Conservation (phyloP, 495 filamentous ascomycete species). For the Daldinia concentrica region DNA sequence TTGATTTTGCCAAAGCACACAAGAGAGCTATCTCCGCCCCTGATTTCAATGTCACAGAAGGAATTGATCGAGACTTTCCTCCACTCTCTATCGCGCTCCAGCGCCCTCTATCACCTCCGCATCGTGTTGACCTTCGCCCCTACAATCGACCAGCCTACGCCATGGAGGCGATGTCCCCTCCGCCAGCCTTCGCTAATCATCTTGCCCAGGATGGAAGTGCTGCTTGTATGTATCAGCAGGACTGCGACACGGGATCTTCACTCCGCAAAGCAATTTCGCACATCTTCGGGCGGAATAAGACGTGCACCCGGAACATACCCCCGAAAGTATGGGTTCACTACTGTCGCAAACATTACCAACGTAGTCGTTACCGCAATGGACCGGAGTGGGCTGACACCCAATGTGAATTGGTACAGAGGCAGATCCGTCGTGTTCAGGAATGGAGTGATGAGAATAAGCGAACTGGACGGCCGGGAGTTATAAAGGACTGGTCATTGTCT, state of each 20-base stretch:
- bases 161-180: conserved; percentile 37
- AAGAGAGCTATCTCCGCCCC: conserved; percentile 55
- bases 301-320: conserved; percentile 73
- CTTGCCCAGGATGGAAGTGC: conserved; percentile 25
- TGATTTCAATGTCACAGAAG: conserved; percentile 39
- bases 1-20: conserved; percentile 39
- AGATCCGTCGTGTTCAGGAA: conserved; percentile 65
- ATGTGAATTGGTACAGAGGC: conserved; percentile 64
- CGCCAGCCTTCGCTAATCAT: conserved; percentile 22
- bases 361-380: conserved; percentile 70
- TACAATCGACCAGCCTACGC: conserved; percentile 16
- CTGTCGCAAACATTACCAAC: conserved; percentile 90
- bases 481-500: conserved; percentile 60
- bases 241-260: conserved; percentile 62
- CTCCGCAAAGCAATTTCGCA: conserved; percentile 82
- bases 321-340: conserved; percentile 71
- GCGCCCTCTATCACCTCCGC: conserved; percentile 4
- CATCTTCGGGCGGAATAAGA: conserved; percentile 90
- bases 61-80: conserved; percentile 5
- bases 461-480: conserved; percentile 51
- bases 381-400: conserved; percentile 68
- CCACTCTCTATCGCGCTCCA: conserved; percentile 3
- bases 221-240: conserved; percentile 48
- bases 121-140: conserved; percentile 4
- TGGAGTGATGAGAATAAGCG: conserved; percentile 62